Base-by-base conservation (phyloP, 106 monocot species). In the Amphibolis antarctica region DNA sequence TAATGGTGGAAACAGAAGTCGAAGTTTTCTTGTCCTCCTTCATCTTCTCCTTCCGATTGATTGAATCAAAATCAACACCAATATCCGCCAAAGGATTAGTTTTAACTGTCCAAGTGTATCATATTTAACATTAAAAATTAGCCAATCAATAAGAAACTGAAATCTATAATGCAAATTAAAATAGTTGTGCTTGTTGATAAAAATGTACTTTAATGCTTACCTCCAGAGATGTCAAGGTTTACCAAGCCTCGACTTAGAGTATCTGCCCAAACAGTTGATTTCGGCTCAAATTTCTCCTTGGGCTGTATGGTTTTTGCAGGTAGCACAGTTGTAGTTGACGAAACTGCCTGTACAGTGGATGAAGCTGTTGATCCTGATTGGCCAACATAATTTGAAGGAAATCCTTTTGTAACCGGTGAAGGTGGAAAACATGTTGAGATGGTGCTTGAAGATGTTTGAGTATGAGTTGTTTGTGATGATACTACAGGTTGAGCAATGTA, bases 171-270 rank as follows among this genome's bases (percentile, higher is more conserved):
- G 10, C 18, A 53, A 51, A 28, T 55, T 25, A 23, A 25, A 25
- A 25, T 9, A 21, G 48, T 14, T 17, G 15, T 12, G 52, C 18
- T 52, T 52, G 22, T 22, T 9, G 20, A 17, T 9, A n/a, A 10
- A 52, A 13, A 48, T n/a, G 45, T 24, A 44, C 9, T 53, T 9
- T 10, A 25, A 29, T 36, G 80, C 79, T 86, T 79, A 89, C 94
- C 54, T 66, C 94, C 94, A 69, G 94, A 94, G 29, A 94, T 94
- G 63, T 94, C 78, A 27, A 94, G 89, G 80, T 94, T 78, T n/a
- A 94, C 89, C 48, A 94, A 72, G 4, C 94, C 94, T 28, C 89
- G 79, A 53, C 66, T 94, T 79, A 94, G 76, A 12, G 94, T 94
- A 61, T 94, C 94, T 21, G 94, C 60, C 94, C 94, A 94, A 70